Percentiles rank a stretch among this genome's conserved stretches.
phyloP scores from a whole-genome alignment of 2,329 filamentous ascomycete genomes.

The Claviceps sp. region DNA sequence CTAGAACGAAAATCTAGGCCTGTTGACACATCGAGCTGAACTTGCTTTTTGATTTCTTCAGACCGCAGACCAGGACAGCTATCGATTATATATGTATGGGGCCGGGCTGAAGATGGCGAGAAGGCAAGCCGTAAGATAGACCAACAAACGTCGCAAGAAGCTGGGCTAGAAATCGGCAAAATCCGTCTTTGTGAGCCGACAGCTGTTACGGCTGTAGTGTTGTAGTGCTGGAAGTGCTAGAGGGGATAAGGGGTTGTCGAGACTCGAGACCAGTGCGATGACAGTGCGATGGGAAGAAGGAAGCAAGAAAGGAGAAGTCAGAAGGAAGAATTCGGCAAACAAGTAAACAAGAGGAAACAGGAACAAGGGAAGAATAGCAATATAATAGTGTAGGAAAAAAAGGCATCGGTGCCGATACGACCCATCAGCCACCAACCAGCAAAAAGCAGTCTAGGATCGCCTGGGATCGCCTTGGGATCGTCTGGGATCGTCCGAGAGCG shows the following conservation, averaged over 20 bases:
- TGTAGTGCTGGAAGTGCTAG: neutral
- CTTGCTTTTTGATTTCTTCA: neutral
- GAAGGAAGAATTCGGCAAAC: neutral
- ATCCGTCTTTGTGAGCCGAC: conserved; percentile 4
- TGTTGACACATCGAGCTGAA: conserved; percentile 23
- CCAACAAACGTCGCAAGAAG: conserved; percentile 7
- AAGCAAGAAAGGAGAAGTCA: neutral
- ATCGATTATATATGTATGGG: too few relatives aligned
- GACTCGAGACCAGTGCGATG: neutral
- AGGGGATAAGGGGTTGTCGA: neutral
- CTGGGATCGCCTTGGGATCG: conserved; percentile 1
- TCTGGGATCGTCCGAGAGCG: too few relatives aligned
- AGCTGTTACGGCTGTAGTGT: neutral
- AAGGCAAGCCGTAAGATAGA: neutral
- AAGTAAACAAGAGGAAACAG: neutral
- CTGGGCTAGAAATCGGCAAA: conserved; percentile 2
- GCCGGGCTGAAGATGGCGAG: too few relatives aligned
- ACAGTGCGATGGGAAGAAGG: neutral
- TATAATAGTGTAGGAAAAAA: conserved; percentile 6
- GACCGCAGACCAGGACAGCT: neutral
- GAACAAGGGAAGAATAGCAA: conserved; percentile 7
- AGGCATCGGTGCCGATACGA: conserved; percentile 6
- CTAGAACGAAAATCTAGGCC: conserved; percentile 20
- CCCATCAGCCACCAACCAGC: conserved; percentile 7
- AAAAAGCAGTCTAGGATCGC: neutral